Base-by-base conservation (phyloP, 257 asterid genomes). In the Lavandula angustifolia region DNA sequence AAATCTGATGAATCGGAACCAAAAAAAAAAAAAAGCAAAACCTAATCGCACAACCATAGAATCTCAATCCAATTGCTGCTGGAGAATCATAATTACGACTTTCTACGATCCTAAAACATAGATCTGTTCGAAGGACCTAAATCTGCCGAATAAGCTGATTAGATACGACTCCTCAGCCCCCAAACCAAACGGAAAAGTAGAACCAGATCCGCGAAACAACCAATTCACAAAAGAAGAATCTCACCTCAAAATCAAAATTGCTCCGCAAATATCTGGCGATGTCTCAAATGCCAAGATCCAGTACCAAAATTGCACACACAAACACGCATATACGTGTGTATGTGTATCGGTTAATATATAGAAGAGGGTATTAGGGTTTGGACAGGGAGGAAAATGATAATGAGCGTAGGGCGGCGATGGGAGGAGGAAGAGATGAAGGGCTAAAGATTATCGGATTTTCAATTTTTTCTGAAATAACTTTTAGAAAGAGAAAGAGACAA, bases 381-480 rank as follows among this genome's bases (percentile, higher is more conserved):
- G 49, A 6, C 41, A 27, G 65, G 38, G 48, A 66, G 37, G 44
- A 63, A 70, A 17, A 51, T 37, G 78, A 67, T 50, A 67, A 76
- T 37, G 69, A 51, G 58, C 27, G 67, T 44, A 57, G 63, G 81
- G 75, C 78, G 75, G 78, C 75, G 81, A 72, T 12, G 57, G 62
- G 73, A 61, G 43, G 65, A 68, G 66, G 33, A 29, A 60, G 33
- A 43, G 64, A 66, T 33, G 69, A 70, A 42, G 69, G 69, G 64
- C 56, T 29, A 16, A 52, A 49, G 62, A 60, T 34, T 44, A 66
- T 9, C 43, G 34, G 34, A 18, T 9, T 54, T 22, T 48, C 41
- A 33, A 38, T 52, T 18, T 37, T 62, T 54, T 54, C 53, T 62
- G 52, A 53, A 13, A 46, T 32, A 32, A 12, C 4, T 4, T 14